A percentile compares a stretch with the other conserved stretches of the same genome.
These are phyloP conservation scores for Myochromella boudieri DNA, from an alignment of 768 basidiomycete species.

Conservation along the genomic window DNA sequence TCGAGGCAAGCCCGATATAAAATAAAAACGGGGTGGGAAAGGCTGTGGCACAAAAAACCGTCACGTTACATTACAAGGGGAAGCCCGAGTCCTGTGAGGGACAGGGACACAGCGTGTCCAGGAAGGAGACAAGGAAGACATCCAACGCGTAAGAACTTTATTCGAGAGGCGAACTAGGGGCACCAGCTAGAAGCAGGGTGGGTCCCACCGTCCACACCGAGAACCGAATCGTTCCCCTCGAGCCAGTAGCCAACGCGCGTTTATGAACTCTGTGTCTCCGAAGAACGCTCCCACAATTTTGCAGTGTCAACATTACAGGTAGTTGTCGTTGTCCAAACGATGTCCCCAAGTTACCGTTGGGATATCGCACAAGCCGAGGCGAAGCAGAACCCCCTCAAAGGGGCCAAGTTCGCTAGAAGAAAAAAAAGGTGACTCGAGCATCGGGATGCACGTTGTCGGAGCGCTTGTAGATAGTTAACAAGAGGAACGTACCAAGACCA, in stretches of 20 bases:
- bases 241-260: conserved; percentile 32
- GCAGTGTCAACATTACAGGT: conserved; percentile 14
- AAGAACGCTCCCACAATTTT: conserved; percentile 28
- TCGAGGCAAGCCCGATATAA: conserved; percentile 28
- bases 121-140: conserved; percentile 53
- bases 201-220: conserved; percentile 11
- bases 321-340: conserved; percentile 18
- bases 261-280: conserved; percentile 37
- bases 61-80: conserved; percentile 34
- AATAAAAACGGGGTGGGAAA: too few relatives aligned
- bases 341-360: conserved; percentile 20
- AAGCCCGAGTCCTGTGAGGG: conserved; percentile 32
- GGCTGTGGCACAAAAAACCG: conserved; percentile 14
- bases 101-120: conserved; percentile 45
- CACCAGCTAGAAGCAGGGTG: conserved; percentile 2
- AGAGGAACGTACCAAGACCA: conserved; percentile 92
- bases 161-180: conserved; percentile 31
- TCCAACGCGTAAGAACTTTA: conserved; percentile 43
- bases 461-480: conserved; percentile 58
- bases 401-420: conserved; percentile 18
- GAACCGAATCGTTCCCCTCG: conserved; percentile 31
- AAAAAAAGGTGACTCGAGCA: conserved; percentile 20
- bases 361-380: conserved; percentile 25
- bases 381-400: conserved; percentile 17
- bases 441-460: conserved; percentile 28